These are phyloP conservation scores for Gaultheria prostrata DNA, from an alignment of 148 eudicot genomes.

Conservation along the genomic window DNA sequence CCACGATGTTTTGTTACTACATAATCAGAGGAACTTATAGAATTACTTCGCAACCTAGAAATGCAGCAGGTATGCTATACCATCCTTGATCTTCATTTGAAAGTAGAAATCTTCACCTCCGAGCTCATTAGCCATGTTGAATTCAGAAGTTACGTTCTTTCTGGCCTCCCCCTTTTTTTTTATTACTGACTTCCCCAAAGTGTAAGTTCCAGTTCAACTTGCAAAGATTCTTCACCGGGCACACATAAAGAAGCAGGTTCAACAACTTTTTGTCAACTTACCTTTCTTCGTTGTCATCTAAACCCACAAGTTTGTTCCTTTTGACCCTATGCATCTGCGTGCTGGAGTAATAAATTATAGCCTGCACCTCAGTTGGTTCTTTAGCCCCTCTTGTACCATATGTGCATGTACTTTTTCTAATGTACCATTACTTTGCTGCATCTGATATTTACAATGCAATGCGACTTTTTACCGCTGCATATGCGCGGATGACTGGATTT, in stretches of 20 bases:
- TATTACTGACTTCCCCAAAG: not conserved
- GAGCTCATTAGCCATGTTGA: not conserved
- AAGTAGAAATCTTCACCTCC: not conserved
- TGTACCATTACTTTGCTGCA: slow-evolving; percentile 97
- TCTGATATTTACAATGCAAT: slow-evolving; percentile 89
- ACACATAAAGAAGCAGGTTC: not conserved
- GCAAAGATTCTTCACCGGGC: not conserved
- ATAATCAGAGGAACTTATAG: not conserved
- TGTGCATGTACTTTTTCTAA: slow-evolving; percentile 72
- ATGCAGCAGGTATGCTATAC: not conserved
- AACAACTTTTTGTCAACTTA: not conserved
- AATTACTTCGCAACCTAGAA: not conserved
- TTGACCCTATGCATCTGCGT: not conserved
- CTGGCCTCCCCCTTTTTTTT: not conserved
- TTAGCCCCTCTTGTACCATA: not conserved
- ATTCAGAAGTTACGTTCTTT: not conserved
- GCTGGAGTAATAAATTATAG: not conserved
- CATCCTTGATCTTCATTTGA: not conserved
- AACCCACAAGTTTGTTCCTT: not conserved
- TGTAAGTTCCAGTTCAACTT: not conserved
- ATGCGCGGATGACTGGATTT: slow-evolving; percentile 99
- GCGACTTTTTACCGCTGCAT: slow-evolving; percentile 83
- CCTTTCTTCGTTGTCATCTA: not conserved
- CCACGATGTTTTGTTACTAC: not conserved
- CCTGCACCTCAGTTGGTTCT: not conserved